Percentiles rank a stretch among this genome's conserved stretches.
Conservation (phyloP, 768 basidiomycete species). For the Amanita exitialis region DNA sequence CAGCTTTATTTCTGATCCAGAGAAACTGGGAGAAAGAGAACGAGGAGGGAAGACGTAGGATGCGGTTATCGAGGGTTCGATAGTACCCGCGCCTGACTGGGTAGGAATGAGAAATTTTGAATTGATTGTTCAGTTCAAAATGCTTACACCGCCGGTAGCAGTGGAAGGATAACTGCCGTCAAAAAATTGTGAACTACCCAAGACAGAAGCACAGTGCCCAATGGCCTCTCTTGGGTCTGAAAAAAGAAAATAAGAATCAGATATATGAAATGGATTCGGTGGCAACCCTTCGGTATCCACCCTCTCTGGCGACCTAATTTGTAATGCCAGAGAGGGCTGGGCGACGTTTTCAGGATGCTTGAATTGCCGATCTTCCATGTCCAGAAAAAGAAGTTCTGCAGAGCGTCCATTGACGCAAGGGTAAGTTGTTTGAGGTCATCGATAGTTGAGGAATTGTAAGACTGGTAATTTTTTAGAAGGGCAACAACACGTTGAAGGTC, state of each 20-base stretch:
- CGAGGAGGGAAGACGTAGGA: slow-evolving; percentile 58
- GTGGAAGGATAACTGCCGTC: slow-evolving; percentile 46
- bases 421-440: slow-evolving; percentile 53
- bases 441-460: slow-evolving; percentile 51
- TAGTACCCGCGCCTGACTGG: slow-evolving; percentile 46
- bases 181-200: slow-evolving; percentile 33
- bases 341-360: slow-evolving; percentile 52
- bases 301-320: slow-evolving; percentile 75
- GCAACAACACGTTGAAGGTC: not conserved
- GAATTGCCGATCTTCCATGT: slow-evolving; percentile 92
- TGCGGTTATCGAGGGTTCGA: slow-evolving; percentile 40
- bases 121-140: slow-evolving; percentile 3
- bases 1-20: slow-evolving; percentile 38
- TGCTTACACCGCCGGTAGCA: slow-evolving; percentile 57
- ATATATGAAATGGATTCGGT: not conserved
- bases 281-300: slow-evolving; percentile 71
- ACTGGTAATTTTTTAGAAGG: slow-evolving; percentile 17
- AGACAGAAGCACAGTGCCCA: slow-evolving; percentile 30
- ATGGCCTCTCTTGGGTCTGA: slow-evolving; percentile 37
- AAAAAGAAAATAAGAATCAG: not conserved
- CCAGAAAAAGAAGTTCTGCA: slow-evolving; percentile 96
- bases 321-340: slow-evolving; percentile 82
- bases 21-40: slow-evolving; percentile 39
- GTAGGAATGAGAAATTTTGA: not conserved
- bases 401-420: slow-evolving; percentile 77